Evolutionary conservation across 352 stramenopile genomes (phyloP).

Genomic region (Globisporangium viniferum): DNA sequence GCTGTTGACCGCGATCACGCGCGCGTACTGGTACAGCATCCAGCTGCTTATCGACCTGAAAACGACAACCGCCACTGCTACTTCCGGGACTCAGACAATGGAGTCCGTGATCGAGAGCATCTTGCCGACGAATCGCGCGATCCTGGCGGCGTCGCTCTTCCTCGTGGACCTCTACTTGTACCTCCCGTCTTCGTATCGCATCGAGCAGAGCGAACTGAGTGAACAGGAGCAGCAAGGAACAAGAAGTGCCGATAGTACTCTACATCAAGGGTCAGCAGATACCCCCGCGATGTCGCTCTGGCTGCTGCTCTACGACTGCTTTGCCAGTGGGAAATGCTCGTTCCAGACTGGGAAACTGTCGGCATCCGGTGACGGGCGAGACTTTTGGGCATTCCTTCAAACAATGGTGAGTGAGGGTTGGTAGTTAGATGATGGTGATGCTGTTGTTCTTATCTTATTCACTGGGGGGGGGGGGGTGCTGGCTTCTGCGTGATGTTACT

Average conservation of each 20-base stretch:
- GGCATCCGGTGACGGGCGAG: slow-evolving; percentile 23
- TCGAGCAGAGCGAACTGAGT: slow-evolving; percentile 9
- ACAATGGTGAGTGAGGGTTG: slow-evolving; percentile 23
- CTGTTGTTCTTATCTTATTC: neutral
- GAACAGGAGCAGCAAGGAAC: neutral
- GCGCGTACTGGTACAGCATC: slow-evolving; percentile 60
- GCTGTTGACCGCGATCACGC: slow-evolving; percentile 49
- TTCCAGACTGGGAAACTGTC: slow-evolving; percentile 20
- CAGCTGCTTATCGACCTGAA: slow-evolving; percentile 39
- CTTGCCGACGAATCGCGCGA: slow-evolving; percentile 41
- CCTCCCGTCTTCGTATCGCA: slow-evolving; percentile 55
- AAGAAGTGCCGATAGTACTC: neutral
- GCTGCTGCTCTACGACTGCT: slow-evolving; percentile 50
- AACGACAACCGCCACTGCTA: slow-evolving; percentile 1
- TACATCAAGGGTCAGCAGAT: neutral
- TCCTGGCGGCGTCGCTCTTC: slow-evolving; percentile 56
- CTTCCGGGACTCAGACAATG: neutral
- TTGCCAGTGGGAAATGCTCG: slow-evolving; percentile 17
- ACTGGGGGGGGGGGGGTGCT: neutral
- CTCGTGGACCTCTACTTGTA: slow-evolving; percentile 72
- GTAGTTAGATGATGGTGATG: neutral
- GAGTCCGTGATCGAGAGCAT: slow-evolving; percentile 15
- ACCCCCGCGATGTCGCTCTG: slow-evolving; percentile 58
- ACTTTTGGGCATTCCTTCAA: slow-evolving; percentile 60
- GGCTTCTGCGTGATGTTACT: neutral